Percentiles rank a stretch among this genome's conserved stretches.
Conservation (phyloP, 2,329 filamentous ascomycete genomes). For the Cladosporium sp. region DNA sequence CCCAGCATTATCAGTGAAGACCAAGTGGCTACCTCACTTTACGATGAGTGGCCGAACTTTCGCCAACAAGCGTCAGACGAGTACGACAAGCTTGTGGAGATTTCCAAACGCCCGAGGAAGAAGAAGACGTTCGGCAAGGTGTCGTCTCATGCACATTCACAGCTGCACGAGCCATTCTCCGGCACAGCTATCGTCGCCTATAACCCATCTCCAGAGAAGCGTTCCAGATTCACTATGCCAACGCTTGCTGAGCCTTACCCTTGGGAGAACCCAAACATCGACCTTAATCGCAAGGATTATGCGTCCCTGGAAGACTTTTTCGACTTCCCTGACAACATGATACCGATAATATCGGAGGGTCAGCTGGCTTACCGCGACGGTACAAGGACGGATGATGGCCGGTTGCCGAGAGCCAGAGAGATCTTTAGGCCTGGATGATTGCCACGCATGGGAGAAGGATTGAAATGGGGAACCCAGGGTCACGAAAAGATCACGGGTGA, state of each 20-base stretch:
- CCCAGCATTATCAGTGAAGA: not conserved
- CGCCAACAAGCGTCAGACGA: conserved; percentile 32
- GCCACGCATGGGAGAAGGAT: too few species aligned
- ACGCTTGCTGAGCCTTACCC: conserved; percentile 18
- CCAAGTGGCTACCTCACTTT: conserved; percentile 17
- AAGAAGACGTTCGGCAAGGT: conserved; percentile 31
- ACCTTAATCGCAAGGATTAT: conserved; percentile 7
- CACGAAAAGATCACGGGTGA: too few species aligned
- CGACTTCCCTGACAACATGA: conserved; percentile 17
- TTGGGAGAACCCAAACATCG: conserved; percentile 2
- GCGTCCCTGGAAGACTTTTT: conserved; percentile 21
- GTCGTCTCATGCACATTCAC: conserved; percentile 8
- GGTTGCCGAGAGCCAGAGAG: conserved; percentile 16
- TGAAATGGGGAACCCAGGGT: too few species aligned
- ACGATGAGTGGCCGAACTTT: conserved; percentile 25
- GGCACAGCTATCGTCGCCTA: not conserved
- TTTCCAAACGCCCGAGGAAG: conserved; percentile 31
- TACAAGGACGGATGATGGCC: conserved; percentile 14
- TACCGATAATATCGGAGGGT: conserved; percentile 21
- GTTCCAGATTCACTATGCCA: conserved; percentile 6
- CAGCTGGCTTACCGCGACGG: conserved; percentile 22
- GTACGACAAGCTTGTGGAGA: conserved; percentile 57
- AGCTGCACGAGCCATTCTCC: not conserved
- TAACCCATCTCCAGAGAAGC: conserved; percentile 4
- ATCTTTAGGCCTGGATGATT: conserved; percentile 17